phyloP scores from a whole-genome alignment of 768 basidiomycete species.

The Leccinum arenicola region DNA sequence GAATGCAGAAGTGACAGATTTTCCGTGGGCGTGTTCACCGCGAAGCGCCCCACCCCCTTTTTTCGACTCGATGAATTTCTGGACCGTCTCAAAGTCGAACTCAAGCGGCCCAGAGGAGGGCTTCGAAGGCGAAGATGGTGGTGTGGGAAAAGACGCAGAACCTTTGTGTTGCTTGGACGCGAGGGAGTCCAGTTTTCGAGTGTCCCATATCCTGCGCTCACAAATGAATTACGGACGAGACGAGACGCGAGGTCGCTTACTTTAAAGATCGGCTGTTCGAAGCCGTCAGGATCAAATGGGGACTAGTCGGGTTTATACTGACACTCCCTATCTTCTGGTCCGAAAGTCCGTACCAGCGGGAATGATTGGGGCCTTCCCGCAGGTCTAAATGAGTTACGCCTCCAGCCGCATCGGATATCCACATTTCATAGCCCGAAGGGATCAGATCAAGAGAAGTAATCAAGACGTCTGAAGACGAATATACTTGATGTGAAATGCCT shows the following conservation, averaged over 20 bases:
- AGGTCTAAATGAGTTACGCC: slow-evolving; percentile 76
- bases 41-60: slow-evolving; percentile 55
- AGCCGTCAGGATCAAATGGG: slow-evolving; percentile 66
- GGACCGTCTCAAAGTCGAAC: slow-evolving; percentile 42
- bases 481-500: slow-evolving; percentile 69
- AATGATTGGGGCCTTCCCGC: slow-evolving; percentile 54
- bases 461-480: slow-evolving; percentile 52
- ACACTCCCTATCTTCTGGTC: slow-evolving; percentile 75
- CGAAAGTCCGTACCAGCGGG: slow-evolving; percentile 62
- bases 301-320: slow-evolving; percentile 72
- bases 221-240: background rate
- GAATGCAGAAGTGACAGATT: slow-evolving; percentile 79
- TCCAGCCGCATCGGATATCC: slow-evolving; percentile 75
- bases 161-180: slow-evolving; percentile 20
- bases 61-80: slow-evolving; percentile 48
- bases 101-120: slow-evolving; percentile 21
- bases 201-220: slow-evolving; percentile 70
- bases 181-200: slow-evolving; percentile 57
- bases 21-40: slow-evolving; percentile 65
- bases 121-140: slow-evolving; percentile 23
- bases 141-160: slow-evolving; percentile 24
- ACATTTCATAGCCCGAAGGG: slow-evolving; percentile 73
- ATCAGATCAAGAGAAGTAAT: slow-evolving; percentile 71
- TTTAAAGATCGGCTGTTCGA: slow-evolving; percentile 72
- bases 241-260: slow-evolving; percentile 37